These are phyloP conservation scores for Apiospora hydei DNA, from an alignment of 2,329 filamentous ascomycete genomes.

Conservation along the genomic window DNA sequence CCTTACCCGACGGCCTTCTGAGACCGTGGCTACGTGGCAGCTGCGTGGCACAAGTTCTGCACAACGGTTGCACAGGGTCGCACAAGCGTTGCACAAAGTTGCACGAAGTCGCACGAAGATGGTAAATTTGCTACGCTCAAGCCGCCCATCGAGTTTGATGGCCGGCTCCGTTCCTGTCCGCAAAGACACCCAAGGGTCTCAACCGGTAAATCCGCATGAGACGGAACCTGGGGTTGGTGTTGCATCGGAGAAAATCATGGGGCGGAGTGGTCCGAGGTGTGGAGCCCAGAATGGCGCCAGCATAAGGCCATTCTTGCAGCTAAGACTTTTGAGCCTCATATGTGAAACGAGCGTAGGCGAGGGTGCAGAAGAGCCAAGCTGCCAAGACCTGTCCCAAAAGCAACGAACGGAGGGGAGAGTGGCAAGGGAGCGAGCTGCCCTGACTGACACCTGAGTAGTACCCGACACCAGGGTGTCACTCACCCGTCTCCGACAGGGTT, in stretches of 20 bases:
- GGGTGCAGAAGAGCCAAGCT: constrained; percentile 2
- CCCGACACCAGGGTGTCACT: not conserved
- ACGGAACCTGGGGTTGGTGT: constrained; percentile 19
- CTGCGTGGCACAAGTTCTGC: no score
- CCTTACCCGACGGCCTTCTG: no score
- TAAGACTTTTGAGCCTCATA: constrained; percentile 16
- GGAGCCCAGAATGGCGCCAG: constrained; percentile 9
- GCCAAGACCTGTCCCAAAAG: not conserved
- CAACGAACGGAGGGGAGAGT: not conserved
- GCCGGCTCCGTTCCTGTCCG: not conserved
- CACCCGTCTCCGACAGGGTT: not conserved
- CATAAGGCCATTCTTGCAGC: constrained; percentile 22
- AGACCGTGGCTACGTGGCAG: no score
- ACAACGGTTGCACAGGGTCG: not conserved
- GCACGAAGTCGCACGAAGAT: not conserved
- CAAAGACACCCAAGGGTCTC: not conserved
- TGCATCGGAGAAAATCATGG: constrained; percentile 12
- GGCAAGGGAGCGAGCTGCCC: not conserved
- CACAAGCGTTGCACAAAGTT: no score
- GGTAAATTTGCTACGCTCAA: not conserved
- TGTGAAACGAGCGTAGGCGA: constrained; percentile 19
- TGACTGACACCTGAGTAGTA: not conserved
- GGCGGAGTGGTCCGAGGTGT: constrained; percentile 13
- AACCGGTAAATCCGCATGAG: constrained; percentile 14
- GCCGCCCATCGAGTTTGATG: constrained; percentile 7